Conservation (phyloP, 192 early-diverging fungal species). For the Rhizophlyctis rosea region DNA sequence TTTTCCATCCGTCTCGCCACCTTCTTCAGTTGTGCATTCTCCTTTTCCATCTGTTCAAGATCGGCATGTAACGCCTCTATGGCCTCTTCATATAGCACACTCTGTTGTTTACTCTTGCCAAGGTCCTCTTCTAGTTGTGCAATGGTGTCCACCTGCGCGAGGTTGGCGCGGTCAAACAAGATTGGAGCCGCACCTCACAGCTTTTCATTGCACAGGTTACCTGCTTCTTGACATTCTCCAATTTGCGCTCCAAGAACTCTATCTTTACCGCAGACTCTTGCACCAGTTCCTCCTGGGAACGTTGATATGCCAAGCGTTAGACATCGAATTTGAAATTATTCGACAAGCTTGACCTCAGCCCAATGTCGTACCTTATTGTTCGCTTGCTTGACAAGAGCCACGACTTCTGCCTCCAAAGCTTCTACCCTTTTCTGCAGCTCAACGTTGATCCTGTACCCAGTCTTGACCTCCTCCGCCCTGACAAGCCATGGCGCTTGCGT, state of each 20-base stretch:
- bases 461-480: conserved; percentile 78
- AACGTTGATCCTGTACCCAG: conserved; percentile 72
- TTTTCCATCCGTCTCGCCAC: conserved; percentile 11
- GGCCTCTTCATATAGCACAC: conserved; percentile 69
- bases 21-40: conserved; percentile 50
- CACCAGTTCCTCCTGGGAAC: conserved; percentile 70
- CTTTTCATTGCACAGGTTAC: conserved; percentile 28
- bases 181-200: neutral
- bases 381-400: conserved; percentile 72
- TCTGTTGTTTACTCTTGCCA: conserved; percentile 54
- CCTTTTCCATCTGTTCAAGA: conserved; percentile 62
- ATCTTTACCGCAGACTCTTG: conserved; percentile 74
- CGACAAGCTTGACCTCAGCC: neutral
- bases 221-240: conserved; percentile 65
- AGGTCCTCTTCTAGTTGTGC: conserved; percentile 57
- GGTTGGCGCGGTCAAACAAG: neutral
- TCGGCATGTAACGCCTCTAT: conserved; percentile 68
- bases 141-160: conserved; percentile 51
- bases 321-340: neutral
- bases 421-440: conserved; percentile 77
- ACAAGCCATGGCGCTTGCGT: conserved; percentile 66
- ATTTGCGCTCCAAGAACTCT: conserved; percentile 78
- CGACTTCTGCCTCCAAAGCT: conserved; percentile 72
- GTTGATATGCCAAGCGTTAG: no score
- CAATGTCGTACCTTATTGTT: conserved; percentile 51